Conservation (phyloP, 441 rosid genomes). For the Adansonia gregorii region DNA sequence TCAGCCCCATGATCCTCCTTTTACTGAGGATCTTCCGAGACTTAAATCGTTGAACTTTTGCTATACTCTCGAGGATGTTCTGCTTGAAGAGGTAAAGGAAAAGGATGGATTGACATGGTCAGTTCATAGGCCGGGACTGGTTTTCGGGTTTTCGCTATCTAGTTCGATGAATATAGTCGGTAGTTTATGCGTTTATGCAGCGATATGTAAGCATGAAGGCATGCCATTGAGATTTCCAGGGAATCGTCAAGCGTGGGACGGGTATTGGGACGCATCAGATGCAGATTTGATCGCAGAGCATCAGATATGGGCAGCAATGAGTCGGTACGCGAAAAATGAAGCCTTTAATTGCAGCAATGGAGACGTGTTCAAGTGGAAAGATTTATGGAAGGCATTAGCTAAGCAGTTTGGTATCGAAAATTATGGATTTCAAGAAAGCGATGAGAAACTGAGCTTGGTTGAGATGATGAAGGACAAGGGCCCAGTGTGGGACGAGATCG, state of each 20-base stretch:
- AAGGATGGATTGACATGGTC: conserved; percentile 45
- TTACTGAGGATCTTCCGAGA: conserved; percentile 42
- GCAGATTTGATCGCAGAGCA: conserved; percentile 48
- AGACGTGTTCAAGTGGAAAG: conserved; percentile 53
- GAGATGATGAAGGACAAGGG: conserved; percentile 44
- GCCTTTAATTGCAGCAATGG: conserved; percentile 50
- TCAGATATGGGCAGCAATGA: conserved; percentile 48
- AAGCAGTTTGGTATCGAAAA: conserved; percentile 41
- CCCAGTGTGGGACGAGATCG: conserved; percentile 44
- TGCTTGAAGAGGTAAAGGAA: conserved; percentile 33
- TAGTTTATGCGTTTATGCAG: conserved; percentile 40
- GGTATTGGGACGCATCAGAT: conserved; percentile 38
- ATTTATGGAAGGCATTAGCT: conserved; percentile 45
- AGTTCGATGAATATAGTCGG: conserved; percentile 40
- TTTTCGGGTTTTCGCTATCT: conserved; percentile 43
- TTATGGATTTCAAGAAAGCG: conserved; percentile 35
- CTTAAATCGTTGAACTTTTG: conserved; percentile 39
- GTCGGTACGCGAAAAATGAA: conserved; percentile 38
- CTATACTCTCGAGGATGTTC: conserved; percentile 44
- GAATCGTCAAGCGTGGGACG: conserved; percentile 36
- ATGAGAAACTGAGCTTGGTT: conserved; percentile 23
- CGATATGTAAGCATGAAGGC: conserved; percentile 45
- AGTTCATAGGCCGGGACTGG: conserved; percentile 38
- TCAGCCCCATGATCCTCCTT: conserved; percentile 43
- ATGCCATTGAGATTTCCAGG: conserved; percentile 42